A percentile compares a stretch with the other conserved stretches of the same genome.
phyloP scores from a whole-genome alignment of 345 rosid species.

The Rhodamnia rubescens region DNA sequence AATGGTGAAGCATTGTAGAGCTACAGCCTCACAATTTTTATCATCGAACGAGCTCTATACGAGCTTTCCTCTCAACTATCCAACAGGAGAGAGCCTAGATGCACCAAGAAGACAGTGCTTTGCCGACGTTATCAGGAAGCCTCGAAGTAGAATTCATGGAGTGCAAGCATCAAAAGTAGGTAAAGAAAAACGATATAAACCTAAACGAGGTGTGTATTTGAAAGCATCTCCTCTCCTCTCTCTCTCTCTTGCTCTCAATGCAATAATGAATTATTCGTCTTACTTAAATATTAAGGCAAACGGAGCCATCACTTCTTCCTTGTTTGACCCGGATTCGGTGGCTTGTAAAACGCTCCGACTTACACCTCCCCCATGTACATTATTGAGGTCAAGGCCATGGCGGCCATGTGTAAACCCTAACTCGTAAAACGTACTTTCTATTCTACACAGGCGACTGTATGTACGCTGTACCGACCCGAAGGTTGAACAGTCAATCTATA shows the following conservation, averaged over 20 bases:
- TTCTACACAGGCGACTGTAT: neutral
- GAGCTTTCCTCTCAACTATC: neutral
- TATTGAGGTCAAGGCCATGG: neutral
- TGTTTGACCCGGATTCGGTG: conserved; percentile 20
- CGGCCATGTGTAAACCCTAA: neutral
- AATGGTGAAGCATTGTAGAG: neutral
- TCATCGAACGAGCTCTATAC: neutral
- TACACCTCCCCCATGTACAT: neutral
- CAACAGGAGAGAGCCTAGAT: neutral
- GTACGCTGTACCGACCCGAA: neutral
- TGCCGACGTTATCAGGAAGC: neutral
- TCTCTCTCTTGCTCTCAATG: neutral
- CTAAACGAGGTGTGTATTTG: neutral
- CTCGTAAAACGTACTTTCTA: neutral
- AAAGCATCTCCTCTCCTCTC: neutral
- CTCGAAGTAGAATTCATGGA: neutral
- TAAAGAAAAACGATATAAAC: neutral
- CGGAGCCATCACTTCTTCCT: neutral
- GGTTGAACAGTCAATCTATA: neutral
- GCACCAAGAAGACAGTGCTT: neutral
- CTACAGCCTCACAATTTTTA: neutral
- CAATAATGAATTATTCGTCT: neutral
- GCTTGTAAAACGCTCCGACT: conserved; percentile 2
- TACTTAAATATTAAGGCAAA: neutral
- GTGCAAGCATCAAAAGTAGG: neutral